Base-by-base conservation (phyloP, 129 eudicot species). In the Daucus carota region DNA sequence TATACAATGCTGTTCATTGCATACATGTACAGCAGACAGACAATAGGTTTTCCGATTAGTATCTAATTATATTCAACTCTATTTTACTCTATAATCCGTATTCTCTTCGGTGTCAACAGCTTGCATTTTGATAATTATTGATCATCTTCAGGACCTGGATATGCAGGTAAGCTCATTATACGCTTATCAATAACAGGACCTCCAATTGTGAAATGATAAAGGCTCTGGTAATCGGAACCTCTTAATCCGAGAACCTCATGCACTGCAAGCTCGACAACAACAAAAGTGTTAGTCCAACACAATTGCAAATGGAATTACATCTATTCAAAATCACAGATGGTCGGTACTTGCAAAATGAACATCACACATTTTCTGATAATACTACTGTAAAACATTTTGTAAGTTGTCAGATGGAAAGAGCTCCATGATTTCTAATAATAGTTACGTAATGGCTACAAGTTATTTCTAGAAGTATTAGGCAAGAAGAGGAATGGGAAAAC, bases 111-210 rank as follows among this genome's bases (percentile, higher is more conserved):
- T 24, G 31, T 24, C 4, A 52, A 24, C 13, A 59, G 66, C 65
- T 62, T 32, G 10, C 8, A 62, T 8, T 10, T n/a, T 12, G 31
- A 54, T 8, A 32, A 72, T 83, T 72, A 93, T 6, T 85, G 86
- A 78, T 86, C 87, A 74, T 45, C 70, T 13, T 43, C 74, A 18
- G 96, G 98, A 38, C 98, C 98, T 3, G 93, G 96, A 86, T 94
- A 94, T n/a, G 97, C 97, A 24, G 93, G 98, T 32, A 91, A 85
- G 86, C 93, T 94, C 97, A 89, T 91, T 80, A 91, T 94, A 24
- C 98, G 88, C 75, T 87, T 91, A 83, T 94, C 98, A 1, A 84
- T 42, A 70, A 94, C 96, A 1, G 97, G 93, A 9, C 87, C 90
- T 43, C 98, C 98, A 66, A 91, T 84, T 2, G 97, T 91, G 76